phyloP scores from a whole-genome alignment of 768 basidiomycete genomes.

The Auricularia heimuer region DNA sequence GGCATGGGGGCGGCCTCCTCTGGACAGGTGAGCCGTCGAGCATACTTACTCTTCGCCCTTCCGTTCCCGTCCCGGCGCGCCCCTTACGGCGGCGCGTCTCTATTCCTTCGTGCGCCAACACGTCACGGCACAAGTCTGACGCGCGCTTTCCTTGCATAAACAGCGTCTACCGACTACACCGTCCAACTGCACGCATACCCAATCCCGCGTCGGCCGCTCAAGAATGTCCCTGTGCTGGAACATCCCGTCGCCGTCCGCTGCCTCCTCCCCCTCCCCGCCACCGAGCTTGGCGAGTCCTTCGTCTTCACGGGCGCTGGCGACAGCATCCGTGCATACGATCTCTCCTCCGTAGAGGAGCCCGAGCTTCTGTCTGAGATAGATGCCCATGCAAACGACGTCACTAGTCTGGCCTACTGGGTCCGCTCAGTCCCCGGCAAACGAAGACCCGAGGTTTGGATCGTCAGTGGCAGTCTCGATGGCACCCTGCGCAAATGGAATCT shows the following conservation, averaged over 20 bases:
- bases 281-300: constrained; percentile 60
- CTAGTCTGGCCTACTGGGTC: constrained; percentile 63
- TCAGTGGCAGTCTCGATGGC: constrained; percentile 77
- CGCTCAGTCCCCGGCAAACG: constrained; percentile 34
- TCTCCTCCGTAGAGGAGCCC: constrained; percentile 50
- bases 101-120: neutral
- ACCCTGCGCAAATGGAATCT: constrained; percentile 83
- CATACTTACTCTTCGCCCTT: neutral
- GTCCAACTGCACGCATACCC: constrained; percentile 51
- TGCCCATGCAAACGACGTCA: constrained; percentile 87
- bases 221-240: constrained; percentile 41
- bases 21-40: constrained; percentile 66
- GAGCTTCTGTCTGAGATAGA: constrained; percentile 67
- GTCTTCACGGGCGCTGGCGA: constrained; percentile 80
- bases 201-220: constrained; percentile 11
- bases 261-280: constrained; percentile 57
- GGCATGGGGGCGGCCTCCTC: constrained; percentile 55
- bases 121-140: neutral
- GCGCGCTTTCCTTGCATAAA: neutral
- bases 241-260: constrained; percentile 63
- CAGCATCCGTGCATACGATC: constrained; percentile 68
- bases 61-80: neutral
- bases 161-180: constrained; percentile 86
- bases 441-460: constrained; percentile 64
- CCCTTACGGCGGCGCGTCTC: neutral